These are phyloP conservation scores for Fusarium sp. DNA, from an alignment of 2,329 filamentous ascomycete species.

Conservation along the genomic window DNA sequence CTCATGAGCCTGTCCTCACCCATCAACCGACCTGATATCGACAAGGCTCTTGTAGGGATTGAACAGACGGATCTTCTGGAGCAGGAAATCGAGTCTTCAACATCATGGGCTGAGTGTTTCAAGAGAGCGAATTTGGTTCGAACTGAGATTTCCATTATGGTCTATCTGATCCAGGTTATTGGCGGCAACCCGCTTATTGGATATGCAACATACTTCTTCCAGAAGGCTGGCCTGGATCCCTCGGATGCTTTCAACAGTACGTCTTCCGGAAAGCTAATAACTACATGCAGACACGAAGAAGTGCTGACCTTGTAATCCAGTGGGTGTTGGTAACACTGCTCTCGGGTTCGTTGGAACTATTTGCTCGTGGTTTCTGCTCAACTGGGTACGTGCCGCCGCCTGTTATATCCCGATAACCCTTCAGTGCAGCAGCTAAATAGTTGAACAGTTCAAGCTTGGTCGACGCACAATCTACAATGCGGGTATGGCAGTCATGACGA, in stretches of 20 bases:
- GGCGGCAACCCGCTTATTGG: constrained; percentile 57
- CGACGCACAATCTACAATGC: constrained; percentile 58
- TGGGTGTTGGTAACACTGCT: constrained; percentile 56
- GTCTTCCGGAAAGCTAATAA: not conserved
- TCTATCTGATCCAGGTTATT: constrained; percentile 57
- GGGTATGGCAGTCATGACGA: constrained; percentile 57
- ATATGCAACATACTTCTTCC: constrained; percentile 63
- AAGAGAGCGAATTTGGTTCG: constrained; percentile 60
- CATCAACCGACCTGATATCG: constrained; percentile 56
- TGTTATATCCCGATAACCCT: accelerated
- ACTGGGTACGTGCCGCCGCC: not conserved
- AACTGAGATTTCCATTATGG: constrained; percentile 61
- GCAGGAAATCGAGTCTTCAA: constrained; percentile 54
- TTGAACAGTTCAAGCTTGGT: constrained; percentile 47
- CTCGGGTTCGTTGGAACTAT: constrained; percentile 59
- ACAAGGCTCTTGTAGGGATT: constrained; percentile 73
- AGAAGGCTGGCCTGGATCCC: constrained; percentile 58
- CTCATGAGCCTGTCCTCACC: constrained; percentile 53
- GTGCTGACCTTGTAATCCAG: constrained; percentile 35
- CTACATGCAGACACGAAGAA: too few relatives aligned
- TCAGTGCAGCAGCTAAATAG: not conserved
- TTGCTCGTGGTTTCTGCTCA: constrained; percentile 56
- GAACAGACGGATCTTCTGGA: constrained; percentile 64
- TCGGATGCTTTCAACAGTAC: constrained; percentile 51
- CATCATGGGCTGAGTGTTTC: constrained; percentile 62